These are phyloP conservation scores for Austroboletus novae-zelandiae DNA, from an alignment of 1,284 basidiomycete genomes.

Conservation along the genomic window DNA sequence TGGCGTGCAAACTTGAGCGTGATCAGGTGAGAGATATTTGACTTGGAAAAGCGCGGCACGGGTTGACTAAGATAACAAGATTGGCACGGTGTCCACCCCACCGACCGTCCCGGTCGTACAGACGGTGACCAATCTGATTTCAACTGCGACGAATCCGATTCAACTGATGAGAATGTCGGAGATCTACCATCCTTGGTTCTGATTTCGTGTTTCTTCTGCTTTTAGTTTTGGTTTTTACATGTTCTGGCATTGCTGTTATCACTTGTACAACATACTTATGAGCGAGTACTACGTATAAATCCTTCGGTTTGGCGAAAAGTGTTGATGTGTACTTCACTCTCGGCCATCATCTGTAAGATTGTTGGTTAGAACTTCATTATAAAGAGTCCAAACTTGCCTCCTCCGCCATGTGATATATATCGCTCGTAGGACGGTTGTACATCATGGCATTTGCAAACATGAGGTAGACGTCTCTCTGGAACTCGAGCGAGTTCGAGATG, in stretches of 20 bases:
- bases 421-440: slow-evolving; percentile 85
- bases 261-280: slow-evolving; percentile 13
- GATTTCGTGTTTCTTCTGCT: slow-evolving; percentile 5
- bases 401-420: slow-evolving; percentile 86
- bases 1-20: slow-evolving; percentile 83
- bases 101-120: slow-evolving; percentile 65
- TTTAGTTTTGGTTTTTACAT: background rate
- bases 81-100: slow-evolving; percentile 36
- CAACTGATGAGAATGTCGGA: slow-evolving; percentile 81
- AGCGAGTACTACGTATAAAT: slow-evolving; percentile 47
- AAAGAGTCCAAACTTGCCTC: slow-evolving; percentile 53
- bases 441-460: slow-evolving; percentile 97
- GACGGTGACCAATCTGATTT: slow-evolving; percentile 84
- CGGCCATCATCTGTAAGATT: slow-evolving; percentile 72
- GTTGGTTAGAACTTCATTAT: slow-evolving; percentile 2
- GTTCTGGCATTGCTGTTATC: background rate
- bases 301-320: slow-evolving; percentile 77
- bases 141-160: slow-evolving; percentile 70
- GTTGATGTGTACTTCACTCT: slow-evolving; percentile 75
- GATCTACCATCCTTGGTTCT: slow-evolving; percentile 84
- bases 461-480: slow-evolving; percentile 84
- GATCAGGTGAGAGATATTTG: slow-evolving; percentile 56
- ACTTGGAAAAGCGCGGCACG: slow-evolving; percentile 1
- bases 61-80: slow-evolving; percentile 29
- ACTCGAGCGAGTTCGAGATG: slow-evolving; percentile 80